A percentile compares a stretch with the other conserved stretches of the same genome.
phyloP scores from a whole-genome alignment of 257 asterid genomes.

The Paulownia fortunei region DNA sequence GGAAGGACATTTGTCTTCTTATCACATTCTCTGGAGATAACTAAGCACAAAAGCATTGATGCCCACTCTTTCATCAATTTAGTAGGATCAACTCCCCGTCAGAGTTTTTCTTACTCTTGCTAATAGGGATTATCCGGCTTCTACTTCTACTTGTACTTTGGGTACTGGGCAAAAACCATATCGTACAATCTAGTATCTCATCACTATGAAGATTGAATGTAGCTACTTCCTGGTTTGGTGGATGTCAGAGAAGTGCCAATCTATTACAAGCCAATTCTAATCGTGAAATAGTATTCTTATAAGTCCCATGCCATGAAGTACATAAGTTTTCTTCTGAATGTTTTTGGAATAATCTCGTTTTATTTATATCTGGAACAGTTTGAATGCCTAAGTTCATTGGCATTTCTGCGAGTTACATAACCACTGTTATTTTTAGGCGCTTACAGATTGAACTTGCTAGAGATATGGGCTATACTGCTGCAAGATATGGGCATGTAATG shows the following conservation, averaged over 20 bases:
- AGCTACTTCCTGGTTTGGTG: background rate
- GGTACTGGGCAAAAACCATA: background rate
- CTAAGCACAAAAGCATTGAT: background rate
- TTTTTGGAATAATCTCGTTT: conserved; percentile 5
- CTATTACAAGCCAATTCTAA: background rate
- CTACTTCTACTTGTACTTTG: conserved; percentile 11
- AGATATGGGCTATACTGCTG: conserved; percentile 92
- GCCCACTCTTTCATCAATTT: background rate
- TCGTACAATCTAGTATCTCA: conserved; percentile 5
- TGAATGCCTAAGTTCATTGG: conserved; percentile 22
- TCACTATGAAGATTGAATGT: background rate
- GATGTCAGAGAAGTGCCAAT: background rate
- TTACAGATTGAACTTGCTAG: conserved; percentile 98
- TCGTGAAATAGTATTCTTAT: background rate
- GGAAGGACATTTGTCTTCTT: background rate
- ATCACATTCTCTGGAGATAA: background rate
- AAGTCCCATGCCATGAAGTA: conserved; percentile 11
- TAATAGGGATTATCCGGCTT: background rate
- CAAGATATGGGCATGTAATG: conserved; percentile 98
- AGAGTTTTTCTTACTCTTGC: conserved; percentile 3
- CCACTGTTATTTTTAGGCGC: conserved; percentile 66
- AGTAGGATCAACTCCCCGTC: background rate
- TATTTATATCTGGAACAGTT: conserved; percentile 18
- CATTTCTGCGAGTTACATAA: conserved; percentile 52
- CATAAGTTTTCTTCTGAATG: background rate